Conservation (phyloP, 2,329 filamentous ascomycete genomes). For the Aotearoamyces nothofagi region DNA sequence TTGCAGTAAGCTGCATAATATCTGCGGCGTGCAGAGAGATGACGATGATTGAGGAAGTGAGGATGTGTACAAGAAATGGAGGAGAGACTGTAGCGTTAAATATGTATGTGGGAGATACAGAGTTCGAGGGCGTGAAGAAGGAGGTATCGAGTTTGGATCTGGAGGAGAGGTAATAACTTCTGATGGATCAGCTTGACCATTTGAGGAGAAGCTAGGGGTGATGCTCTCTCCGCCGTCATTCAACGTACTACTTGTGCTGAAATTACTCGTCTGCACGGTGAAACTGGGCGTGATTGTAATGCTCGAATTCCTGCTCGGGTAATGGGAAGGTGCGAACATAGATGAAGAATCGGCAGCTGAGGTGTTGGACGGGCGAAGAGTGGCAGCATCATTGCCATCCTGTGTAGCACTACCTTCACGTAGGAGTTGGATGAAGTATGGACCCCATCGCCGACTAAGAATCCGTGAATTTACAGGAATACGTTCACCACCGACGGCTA, state of each 20-base stretch:
- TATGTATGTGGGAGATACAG: constrained; percentile 89
- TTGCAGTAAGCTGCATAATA: constrained; percentile 87
- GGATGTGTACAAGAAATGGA: constrained; percentile 90
- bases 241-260: constrained; percentile 29
- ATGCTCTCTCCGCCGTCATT: too few relatives aligned
- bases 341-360: too few relatives aligned
- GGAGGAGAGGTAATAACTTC: constrained; percentile 10
- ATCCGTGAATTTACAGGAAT: constrained; percentile 90
- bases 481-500: constrained; percentile 79
- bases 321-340: constrained; percentile 36
- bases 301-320: constrained; percentile 58
- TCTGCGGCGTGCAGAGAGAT: constrained; percentile 79
- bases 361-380: constrained; percentile 44
- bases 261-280: constrained; percentile 29
- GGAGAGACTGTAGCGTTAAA: constrained; percentile 74
- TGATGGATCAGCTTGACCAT: constrained; percentile 5
- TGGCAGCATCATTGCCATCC: constrained; percentile 60
- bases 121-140: constrained; percentile 60
- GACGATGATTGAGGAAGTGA: constrained; percentile 64
- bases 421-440: constrained; percentile 86
- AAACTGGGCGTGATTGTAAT: constrained; percentile 69
- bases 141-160: constrained; percentile 34
- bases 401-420: constrained; percentile 60
- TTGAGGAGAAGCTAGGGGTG: constrained; percentile 15
- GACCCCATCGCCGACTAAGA: constrained; percentile 78